Base-by-base conservation (phyloP, 2,329 filamentous ascomycete genomes). In the Herpotrichia juniperi region DNA sequence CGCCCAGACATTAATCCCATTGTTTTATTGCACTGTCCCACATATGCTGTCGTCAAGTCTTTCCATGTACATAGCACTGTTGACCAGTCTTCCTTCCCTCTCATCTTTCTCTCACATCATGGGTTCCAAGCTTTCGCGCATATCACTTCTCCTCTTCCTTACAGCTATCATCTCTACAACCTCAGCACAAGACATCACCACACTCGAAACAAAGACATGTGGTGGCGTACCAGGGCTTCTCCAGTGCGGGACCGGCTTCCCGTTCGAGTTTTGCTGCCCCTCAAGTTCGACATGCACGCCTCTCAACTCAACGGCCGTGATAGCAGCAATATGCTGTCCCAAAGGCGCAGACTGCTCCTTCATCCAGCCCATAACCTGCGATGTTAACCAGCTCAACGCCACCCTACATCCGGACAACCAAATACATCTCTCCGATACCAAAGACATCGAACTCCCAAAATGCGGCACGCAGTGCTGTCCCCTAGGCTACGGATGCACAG, bases 311-410 rank as follows among this genome's bases (percentile, higher is more conserved):
- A 87, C 87, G 10, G 83, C 77, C n/a, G 76, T 79, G 39, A 87
- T 87, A 5, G 89, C 88, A 0, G 80, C 87, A 12, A 76, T 92
- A 43, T 93, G 89, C 76, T 93, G 89, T 67, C 88, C 88, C 1
- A 58, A 71, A 1, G 83, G 79, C 30, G 54, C 59, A 30, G 77
- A 79, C 62, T 93, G 89, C 75, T 61, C 74, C n/a, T 77, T 71
- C 42, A 88, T 93, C 61, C 66, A 79, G 58, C 79, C 87, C 25
- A 86, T 91, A 54, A 79, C 79, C 32, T 92, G 89, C 77, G 81
- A 89, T 57, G 64, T 87, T 49, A 69, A 68, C 6, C 77, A 82
- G 39, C 86, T 91, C 66, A 83, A 91, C 61, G 79, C 84, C 2
- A 78, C 74, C 8, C 59, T 74, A 16, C 75, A 85, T 56, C 85